Conservation (phyloP, 2,329 filamentous ascomycete genomes). For the Fusarium goolgardi region DNA sequence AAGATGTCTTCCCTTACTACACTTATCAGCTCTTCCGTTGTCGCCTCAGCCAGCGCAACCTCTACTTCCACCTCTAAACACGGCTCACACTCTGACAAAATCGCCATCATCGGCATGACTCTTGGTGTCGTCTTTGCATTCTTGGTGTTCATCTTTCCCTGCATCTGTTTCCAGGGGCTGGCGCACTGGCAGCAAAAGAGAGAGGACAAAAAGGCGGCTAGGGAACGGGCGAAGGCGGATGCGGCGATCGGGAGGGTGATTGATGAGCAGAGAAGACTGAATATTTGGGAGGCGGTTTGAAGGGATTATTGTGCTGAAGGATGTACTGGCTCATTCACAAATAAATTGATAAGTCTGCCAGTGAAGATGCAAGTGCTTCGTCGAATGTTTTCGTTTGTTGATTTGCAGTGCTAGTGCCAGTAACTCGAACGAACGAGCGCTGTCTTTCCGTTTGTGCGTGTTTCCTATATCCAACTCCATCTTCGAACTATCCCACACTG, state of each 20-base stretch:
- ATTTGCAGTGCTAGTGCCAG: slow-evolving; percentile 2
- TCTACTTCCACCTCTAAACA: neutral
- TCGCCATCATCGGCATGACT: slow-evolving; percentile 6
- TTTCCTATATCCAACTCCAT: neutral
- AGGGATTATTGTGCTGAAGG: neutral
- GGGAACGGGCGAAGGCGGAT: neutral
- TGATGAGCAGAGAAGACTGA: neutral
- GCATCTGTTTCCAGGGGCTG: slow-evolving; percentile 11
- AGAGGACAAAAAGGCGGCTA: neutral
- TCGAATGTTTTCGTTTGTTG: neutral
- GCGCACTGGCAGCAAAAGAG: slow-evolving; percentile 14
- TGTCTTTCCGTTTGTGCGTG: neutral
- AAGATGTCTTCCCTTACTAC: slow-evolving; percentile 19
- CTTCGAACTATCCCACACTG: neutral
- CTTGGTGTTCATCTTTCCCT: slow-evolving; percentile 26
- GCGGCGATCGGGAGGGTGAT: neutral
- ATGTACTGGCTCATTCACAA: neutral
- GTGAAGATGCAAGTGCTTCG: neutral
- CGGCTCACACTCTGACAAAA: neutral
- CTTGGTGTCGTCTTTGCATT: slow-evolving; percentile 5
- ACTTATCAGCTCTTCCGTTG: neutral
- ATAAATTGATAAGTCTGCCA: neutral
- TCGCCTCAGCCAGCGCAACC: neutral
- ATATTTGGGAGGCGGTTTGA: neutral
- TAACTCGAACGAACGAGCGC: neutral